Base-by-base conservation (phyloP, 2,329 filamentous ascomycete genomes). In the Diaporthe sp. region DNA sequence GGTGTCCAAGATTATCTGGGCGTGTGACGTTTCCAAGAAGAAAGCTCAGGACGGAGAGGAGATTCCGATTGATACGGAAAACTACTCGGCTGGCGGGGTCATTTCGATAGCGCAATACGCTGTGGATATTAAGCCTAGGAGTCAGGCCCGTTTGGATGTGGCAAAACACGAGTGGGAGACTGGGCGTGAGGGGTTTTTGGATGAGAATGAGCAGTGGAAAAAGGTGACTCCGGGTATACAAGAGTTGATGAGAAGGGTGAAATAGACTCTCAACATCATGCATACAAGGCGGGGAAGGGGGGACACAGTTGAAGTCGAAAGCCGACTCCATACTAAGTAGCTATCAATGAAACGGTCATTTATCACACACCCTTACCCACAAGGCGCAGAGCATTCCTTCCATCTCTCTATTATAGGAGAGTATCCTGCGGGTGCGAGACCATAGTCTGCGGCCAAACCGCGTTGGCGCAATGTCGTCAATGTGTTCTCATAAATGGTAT, bases 171-270 rank as follows among this genome's bases (percentile, higher is more conserved):
- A 59, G 13, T 59, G 56, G 32, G 12, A 39, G 22, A 59, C 35
- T 9, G 56, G 56, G 12, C 56, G 56, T 25, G 56, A 59, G 13
- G 56, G 27, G 22, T 13, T 59, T 27, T 9, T 59, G 0, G 56
- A 59, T 17, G 56, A 59, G 22, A 27, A 25, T 1, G 56, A 59
- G 35, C 56, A 59, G 56, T 59, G 56, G 32, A 27, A 27, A 7
- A 39, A 25, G 56, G 32, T 39, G 5, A 25, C 35, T 2, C 22
- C 22, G 4, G 56, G 32, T 25, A 3, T 59, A 8, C 35, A 59
- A 27, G 32, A 59, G 56, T 59, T 59, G 56, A 59, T 59, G 56
- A 39, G 56, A 27, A 59, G n/a, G 32, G 32, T 58, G 19, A 58
- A 37, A 8, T 58, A 58, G 55, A 58, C 55, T 22, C n/a, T n/a